Percentiles rank a stretch among this genome's conserved stretches.
Conservation (phyloP, 2,329 filamentous ascomycete species). For the Triangularia setosa region DNA sequence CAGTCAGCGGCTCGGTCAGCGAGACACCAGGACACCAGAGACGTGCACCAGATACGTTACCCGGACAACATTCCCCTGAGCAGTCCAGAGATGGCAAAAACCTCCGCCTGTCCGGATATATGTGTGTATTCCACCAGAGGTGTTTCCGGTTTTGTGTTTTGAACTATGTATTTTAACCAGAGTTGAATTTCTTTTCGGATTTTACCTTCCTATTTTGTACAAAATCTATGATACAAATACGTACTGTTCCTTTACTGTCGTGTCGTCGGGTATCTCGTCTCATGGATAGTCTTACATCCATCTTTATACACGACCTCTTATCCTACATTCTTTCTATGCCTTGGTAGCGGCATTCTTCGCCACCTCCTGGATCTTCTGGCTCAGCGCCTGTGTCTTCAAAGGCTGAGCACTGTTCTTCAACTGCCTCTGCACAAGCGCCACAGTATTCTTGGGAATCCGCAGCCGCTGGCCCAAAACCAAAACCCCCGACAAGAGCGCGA, state of each 20-base stretch:
- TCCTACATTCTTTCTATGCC: neutral
- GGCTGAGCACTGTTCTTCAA: constrained; percentile 26
- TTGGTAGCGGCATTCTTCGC: neutral
- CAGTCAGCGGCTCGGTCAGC: neutral
- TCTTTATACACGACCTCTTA: neutral
- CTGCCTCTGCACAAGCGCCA: constrained; percentile 55
- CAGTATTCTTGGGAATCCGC: constrained; percentile 65
- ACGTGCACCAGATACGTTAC: neutral
- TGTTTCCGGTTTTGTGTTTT: too few species aligned
- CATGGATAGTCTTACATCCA: neutral
- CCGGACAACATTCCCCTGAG: neutral
- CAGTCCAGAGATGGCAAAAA: neutral
- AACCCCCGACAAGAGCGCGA: constrained; percentile 79
- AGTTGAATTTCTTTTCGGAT: neutral
- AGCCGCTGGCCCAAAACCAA: constrained; percentile 75
- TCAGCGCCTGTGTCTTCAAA: constrained; percentile 3
- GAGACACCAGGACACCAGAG: neutral
- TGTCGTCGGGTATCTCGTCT: neutral
- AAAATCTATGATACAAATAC: neutral
- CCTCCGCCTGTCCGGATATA: neutral
- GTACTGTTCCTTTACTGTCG: neutral
- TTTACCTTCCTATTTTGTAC: neutral
- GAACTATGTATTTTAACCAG: neutral
- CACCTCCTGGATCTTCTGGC: constrained; percentile 15
- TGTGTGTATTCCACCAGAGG: neutral